phyloP scores from a whole-genome alignment of 2,329 filamentous ascomycete species.

The Aspergillus sp. region DNA sequence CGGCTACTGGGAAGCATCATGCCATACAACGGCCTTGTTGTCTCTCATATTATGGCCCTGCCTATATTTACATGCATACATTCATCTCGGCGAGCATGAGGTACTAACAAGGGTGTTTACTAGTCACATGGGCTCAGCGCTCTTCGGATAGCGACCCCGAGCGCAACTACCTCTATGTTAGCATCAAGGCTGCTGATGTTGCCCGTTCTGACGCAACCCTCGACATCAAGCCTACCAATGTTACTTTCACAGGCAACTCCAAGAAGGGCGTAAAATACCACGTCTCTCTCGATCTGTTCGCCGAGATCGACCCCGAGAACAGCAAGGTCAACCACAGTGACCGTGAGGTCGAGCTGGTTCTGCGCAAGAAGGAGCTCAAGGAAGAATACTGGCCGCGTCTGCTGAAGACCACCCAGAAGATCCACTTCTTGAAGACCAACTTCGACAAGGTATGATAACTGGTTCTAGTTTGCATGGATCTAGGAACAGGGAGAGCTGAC shows the following conservation, averaged over 20 bases:
- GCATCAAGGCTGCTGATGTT: constrained; percentile 85
- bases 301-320: constrained; percentile 81
- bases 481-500: constrained; percentile 16
- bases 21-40: constrained; percentile 3
- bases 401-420: constrained; percentile 84
- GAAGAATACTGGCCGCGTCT: constrained; percentile 95
- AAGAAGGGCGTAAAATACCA: constrained; percentile 86
- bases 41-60: neutral
- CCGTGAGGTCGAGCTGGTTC: constrained; percentile 84
- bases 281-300: constrained; percentile 83
- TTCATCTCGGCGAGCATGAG: neutral
- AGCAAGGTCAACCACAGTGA: constrained; percentile 86
- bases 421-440: constrained; percentile 97
- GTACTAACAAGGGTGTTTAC: constrained; percentile 15
- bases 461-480: neutral
- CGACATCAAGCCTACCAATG: constrained; percentile 73
- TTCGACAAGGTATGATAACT: constrained; percentile 77
- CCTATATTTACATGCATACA: constrained; percentile 8
- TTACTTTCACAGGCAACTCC: constrained; percentile 82
- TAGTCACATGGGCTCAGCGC: constrained; percentile 98
- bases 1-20: constrained; percentile 14
- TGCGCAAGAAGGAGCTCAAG: constrained; percentile 96
- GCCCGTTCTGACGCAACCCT: constrained; percentile 74
- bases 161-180: constrained; percentile 95
- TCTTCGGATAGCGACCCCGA: constrained; percentile 75